Evolutionary conservation across 139 green algal species (phyloP).

Genomic region (Spirogloea muscicola): DNA sequence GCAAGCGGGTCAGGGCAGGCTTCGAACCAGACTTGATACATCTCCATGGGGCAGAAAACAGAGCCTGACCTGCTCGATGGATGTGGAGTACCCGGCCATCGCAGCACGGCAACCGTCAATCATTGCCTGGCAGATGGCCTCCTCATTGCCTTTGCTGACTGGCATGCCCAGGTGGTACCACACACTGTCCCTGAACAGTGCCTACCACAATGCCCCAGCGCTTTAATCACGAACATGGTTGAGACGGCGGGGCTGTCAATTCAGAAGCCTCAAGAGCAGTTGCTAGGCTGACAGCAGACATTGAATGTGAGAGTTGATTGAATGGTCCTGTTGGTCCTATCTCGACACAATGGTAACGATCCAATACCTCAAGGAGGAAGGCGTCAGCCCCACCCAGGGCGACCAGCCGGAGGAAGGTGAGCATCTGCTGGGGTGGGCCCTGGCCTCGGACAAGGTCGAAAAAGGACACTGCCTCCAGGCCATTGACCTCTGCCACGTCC

Average conservation of each 20-base stretch:
- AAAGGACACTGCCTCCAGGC: constrained; percentile 47
- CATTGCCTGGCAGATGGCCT: constrained; percentile 73
- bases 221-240: neutral
- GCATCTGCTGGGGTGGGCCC: constrained; percentile 56
- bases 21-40: no score
- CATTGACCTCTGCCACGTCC: constrained; percentile 78
- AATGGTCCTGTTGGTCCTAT: no score
- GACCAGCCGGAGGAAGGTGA: constrained; percentile 78
- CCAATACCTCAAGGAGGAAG: constrained; percentile 86
- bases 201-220: no score
- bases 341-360: no score
- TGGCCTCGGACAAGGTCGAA: constrained; percentile 56
- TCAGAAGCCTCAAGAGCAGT: no score
- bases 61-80: constrained; percentile 25
- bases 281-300: no score
- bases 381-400: constrained; percentile 64
- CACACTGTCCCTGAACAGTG: constrained; percentile 37
- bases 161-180: constrained; percentile 55
- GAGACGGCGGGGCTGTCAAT: no score
- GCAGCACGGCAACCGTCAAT: constrained; percentile 53
- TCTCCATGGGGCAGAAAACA: no score
- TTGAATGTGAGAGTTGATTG: no score
- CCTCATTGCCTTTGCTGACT: constrained; percentile 78
- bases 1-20: no score
- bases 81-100: constrained; percentile 23